Conservation (phyloP, 257 asterid species). For the Avicennia marina region DNA sequence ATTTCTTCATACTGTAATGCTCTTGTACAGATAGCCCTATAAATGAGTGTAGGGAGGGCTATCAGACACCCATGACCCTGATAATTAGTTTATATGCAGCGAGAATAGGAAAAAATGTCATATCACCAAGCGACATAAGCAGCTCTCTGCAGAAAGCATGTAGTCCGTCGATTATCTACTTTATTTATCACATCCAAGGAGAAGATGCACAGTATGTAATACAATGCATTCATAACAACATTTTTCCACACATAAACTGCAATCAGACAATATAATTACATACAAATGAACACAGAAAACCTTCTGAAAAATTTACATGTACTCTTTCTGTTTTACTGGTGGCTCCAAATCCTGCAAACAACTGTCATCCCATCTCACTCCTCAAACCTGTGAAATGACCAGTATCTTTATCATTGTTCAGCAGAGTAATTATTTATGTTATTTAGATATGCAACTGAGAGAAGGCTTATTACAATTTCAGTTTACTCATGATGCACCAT, state of each 20-base stretch:
- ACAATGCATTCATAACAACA: constrained; percentile 12
- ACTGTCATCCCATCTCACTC: constrained; percentile 12
- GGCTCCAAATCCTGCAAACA: background rate
- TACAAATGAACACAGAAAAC: constrained; percentile 1
- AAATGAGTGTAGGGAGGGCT: background rate
- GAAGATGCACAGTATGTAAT: background rate
- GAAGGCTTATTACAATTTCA: background rate
- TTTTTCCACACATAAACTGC: background rate
- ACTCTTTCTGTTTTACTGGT: constrained; percentile 4
- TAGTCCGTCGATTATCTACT: background rate
- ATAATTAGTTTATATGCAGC: constrained; percentile 1
- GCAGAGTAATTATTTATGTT: background rate
- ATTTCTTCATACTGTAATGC: constrained; percentile 6
- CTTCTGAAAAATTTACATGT: constrained; percentile 17
- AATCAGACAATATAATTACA: constrained; percentile 14
- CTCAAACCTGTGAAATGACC: constrained; percentile 17
- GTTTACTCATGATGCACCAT: background rate
- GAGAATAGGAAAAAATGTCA: background rate
- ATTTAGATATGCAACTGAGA: background rate
- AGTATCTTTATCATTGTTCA: constrained; percentile 2
- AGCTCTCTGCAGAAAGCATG: constrained; percentile 8
- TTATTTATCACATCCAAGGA: background rate
- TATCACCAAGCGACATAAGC: background rate
- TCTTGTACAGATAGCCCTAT: constrained; percentile 1
- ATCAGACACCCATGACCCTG: background rate